Percentiles rank a stretch among this genome's conserved stretches.
Conservation (phyloP, 371 early-diverging fungal species). For the Rhizopus delemar region DNA sequence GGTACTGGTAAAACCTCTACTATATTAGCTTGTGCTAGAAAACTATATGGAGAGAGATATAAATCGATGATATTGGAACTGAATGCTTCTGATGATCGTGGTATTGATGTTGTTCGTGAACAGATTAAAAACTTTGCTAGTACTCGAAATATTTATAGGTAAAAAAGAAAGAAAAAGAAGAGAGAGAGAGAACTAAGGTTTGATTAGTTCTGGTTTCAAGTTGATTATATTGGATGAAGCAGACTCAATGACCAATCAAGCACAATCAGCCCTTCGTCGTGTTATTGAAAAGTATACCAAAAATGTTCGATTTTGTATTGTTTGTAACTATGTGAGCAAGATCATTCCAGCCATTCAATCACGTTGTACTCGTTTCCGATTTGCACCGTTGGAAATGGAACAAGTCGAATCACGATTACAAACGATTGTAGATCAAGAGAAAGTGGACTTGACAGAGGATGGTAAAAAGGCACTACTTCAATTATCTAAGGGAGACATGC, state of each 20-base stretch:
- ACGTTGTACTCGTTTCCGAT: slow-evolving; percentile 97
- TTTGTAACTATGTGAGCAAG: slow-evolving; percentile 98
- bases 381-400: slow-evolving; percentile 82
- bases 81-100: slow-evolving; percentile 99
- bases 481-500: slow-evolving; percentile 94
- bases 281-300: slow-evolving; percentile 98
- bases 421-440: slow-evolving; percentile 73
- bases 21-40: slow-evolving; percentile 87
- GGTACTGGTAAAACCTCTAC: slow-evolving; percentile 99
- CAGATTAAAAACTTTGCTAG: slow-evolving; percentile 98
- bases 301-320: slow-evolving; percentile 97
- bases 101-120: slow-evolving; percentile 98
- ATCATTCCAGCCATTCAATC: slow-evolving; percentile 98
- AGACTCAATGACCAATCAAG: slow-evolving; percentile 96
- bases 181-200: neutral
- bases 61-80: slow-evolving; percentile 91
- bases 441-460: slow-evolving; percentile 77
- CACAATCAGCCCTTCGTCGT: slow-evolving; percentile 96
- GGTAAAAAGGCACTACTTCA: slow-evolving; percentile 81
- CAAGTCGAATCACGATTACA: slow-evolving; percentile 80
- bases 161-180: slow-evolving; percentile 15
- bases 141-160: slow-evolving; percentile 81
- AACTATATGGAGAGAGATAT: slow-evolving; percentile 80
- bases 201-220: slow-evolving; percentile 76
- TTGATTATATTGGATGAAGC: slow-evolving; percentile 98